These are phyloP conservation scores for Paecilomyces fulvus DNA, from an alignment of 2,329 filamentous ascomycete genomes.

Conservation along the genomic window DNA sequence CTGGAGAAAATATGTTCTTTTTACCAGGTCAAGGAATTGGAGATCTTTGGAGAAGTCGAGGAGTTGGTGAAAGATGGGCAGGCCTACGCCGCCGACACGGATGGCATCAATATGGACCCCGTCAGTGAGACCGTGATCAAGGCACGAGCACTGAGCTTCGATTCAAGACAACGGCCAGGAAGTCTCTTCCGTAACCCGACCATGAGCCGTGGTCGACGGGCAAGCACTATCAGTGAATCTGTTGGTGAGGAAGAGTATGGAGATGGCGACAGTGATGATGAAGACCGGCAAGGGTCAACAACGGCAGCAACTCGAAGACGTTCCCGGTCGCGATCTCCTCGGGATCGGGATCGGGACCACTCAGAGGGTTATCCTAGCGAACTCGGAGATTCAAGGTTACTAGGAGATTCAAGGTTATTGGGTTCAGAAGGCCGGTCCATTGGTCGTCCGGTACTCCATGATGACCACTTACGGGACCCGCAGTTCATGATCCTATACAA, in stretches of 20 bases:
- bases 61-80: slow-evolving; percentile 68
- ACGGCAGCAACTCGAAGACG: slow-evolving; percentile 29
- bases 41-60: slow-evolving; percentile 74
- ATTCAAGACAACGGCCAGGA: slow-evolving; percentile 34
- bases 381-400: slow-evolving; percentile 26
- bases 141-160: slow-evolving; percentile 31
- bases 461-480: slow-evolving; percentile 67
- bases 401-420: slow-evolving; percentile 13
- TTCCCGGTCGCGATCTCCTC: slow-evolving; percentile 18
- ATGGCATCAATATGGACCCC: slow-evolving; percentile 35
- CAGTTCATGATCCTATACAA: slow-evolving; percentile 63
- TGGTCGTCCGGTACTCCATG: slow-evolving; percentile 35
- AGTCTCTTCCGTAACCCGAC: slow-evolving; percentile 48
- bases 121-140: slow-evolving; percentile 35
- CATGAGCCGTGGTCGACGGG: slow-evolving; percentile 37
- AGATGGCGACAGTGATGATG: slow-evolving; percentile 49
- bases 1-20: slow-evolving; percentile 92
- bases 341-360: slow-evolving; percentile 17
- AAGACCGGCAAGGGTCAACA: slow-evolving; percentile 42
- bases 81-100: slow-evolving; percentile 53
- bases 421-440: slow-evolving; percentile 10
- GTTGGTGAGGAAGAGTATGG: slow-evolving; percentile 50
- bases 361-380: slow-evolving; percentile 24
- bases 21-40: slow-evolving; percentile 79
- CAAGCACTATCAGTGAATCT: slow-evolving; percentile 37